Conservation (phyloP, 495 filamentous ascomycete species). For the Astrothelium subdiscretum region DNA sequence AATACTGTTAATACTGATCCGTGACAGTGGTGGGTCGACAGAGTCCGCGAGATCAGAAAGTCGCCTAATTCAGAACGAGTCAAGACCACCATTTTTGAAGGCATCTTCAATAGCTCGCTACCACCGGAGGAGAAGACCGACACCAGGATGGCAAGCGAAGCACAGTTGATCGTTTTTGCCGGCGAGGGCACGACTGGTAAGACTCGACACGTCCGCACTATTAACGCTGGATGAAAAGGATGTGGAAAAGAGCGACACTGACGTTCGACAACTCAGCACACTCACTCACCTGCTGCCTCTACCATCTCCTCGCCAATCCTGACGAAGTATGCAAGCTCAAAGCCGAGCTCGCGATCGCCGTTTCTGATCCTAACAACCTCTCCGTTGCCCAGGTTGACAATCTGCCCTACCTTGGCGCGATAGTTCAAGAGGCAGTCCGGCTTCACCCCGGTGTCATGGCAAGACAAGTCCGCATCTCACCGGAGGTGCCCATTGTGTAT, state of each 20-base stretch:
- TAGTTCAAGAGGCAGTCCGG: constrained; percentile 39
- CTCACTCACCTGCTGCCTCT: constrained; percentile 10
- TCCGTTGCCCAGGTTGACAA: constrained; percentile 9
- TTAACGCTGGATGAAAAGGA: too few relatives aligned
- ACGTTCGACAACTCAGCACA: too few relatives aligned
- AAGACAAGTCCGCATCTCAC: background rate
- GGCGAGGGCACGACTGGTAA: constrained; percentile 13
- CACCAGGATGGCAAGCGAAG: constrained; percentile 15
- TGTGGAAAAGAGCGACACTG: too few relatives aligned
- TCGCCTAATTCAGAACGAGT: background rate
- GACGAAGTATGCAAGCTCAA: constrained; percentile 4
- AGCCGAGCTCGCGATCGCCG: constrained; percentile 17
- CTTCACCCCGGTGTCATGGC: constrained; percentile 11
- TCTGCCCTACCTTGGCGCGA: constrained; percentile 39
- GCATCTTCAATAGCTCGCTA: background rate
- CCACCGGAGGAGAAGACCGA: constrained; percentile 8
- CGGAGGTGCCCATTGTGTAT: background rate
- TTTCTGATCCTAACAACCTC: background rate
- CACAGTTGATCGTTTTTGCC: constrained; percentile 14
- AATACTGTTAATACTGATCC: too few relatives aligned
- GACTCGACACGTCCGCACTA: too few relatives aligned
- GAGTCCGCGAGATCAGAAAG: background rate
- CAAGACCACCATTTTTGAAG: background rate
- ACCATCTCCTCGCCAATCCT: constrained; percentile 17
- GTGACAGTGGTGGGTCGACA: background rate